Evolutionary conservation across 1,284 basidiomycete genomes (phyloP).

Genomic region (Cerioporus squamosus): DNA sequence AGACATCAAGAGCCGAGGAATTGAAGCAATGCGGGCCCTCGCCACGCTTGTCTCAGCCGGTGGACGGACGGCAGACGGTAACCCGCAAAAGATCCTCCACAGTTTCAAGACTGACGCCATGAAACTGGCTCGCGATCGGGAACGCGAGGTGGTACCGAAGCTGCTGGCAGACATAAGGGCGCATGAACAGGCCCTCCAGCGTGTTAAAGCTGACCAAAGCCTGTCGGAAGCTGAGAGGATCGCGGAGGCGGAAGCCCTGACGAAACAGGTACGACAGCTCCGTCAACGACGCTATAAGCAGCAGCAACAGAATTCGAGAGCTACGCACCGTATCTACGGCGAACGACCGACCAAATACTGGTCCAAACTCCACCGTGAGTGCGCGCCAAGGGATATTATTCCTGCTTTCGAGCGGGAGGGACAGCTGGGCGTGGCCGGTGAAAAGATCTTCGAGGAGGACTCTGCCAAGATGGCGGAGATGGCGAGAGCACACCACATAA

Average conservation of each 20-base stretch:
- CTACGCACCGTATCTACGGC: conserved; percentile 25
- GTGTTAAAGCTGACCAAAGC: background rate
- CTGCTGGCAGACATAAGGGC: background rate
- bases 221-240: background rate
- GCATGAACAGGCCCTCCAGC: background rate
- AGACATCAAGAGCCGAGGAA: background rate
- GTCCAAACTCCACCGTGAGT: conserved; percentile 26
- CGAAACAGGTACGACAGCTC: background rate
- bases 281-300: background rate
- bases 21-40: background rate
- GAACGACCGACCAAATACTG: conserved; percentile 40
- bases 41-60: background rate
- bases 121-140: background rate
- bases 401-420: background rate
- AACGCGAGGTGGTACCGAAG: background rate
- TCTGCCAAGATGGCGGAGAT: background rate
- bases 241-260: background rate
- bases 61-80: background rate
- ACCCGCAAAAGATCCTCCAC: conserved; percentile 1
- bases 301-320: background rate
- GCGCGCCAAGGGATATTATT: background rate
- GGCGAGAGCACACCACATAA: conserved; percentile 1
- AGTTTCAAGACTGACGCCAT: conserved; percentile 1
- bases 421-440: background rate
- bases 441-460: background rate